Evolutionary conservation across 805 yeast species (phyloP), one percentile per base, ranked within the genome.

Genomic region (Saccharomycopsis fibuligera): DNA sequence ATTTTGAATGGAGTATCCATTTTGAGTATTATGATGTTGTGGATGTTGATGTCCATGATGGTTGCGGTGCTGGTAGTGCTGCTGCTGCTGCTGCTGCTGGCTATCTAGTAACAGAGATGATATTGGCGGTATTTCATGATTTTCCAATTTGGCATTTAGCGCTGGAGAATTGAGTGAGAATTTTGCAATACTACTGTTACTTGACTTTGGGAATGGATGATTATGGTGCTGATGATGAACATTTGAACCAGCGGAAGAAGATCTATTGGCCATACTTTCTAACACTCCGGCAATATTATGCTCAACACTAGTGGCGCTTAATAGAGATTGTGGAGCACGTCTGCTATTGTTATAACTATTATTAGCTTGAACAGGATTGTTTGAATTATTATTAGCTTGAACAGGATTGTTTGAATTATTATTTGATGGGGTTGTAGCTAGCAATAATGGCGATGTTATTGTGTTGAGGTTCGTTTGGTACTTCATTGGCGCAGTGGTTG

Each of bases 401-500:
- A 21, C 21, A 16, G 25, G 16, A 41, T n/a, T 27, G 17, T 4
- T 27, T 3, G 23, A n/a, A 12, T 48, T 36, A 16, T 27, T 35
- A n/a, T 19, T 33, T 6, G 60, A 58, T 16, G 61, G 62, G 4
- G 61, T 61, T 14, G 81, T 76, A 5, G 82, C 74, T 39, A 82
- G 67, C 51, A 81, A 63, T 45, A 81, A 65, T 0, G 87, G 87
- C 14, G 85, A 79, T 0, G 86, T 81, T 49, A 81, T 80, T 31
- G 80, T 62, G 52, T 76, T 75, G 45, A 81, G 62, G 38, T 81
- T 81, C 0, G 83, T 78, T 27, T 83, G 85, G 69, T 78, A 81
- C 57, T 79, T 85, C 1, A 85, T 75, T 14, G 87, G 87, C 1
- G 85, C 79, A 0, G 84, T 78, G 3, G 78, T 69, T 5, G 87